Percentiles rank a stretch among this genome's conserved stretches.
These are phyloP conservation scores for Crucihimalaya himalaica DNA, from an alignment of 345 rosid genomes.

Conservation along the genomic window DNA sequence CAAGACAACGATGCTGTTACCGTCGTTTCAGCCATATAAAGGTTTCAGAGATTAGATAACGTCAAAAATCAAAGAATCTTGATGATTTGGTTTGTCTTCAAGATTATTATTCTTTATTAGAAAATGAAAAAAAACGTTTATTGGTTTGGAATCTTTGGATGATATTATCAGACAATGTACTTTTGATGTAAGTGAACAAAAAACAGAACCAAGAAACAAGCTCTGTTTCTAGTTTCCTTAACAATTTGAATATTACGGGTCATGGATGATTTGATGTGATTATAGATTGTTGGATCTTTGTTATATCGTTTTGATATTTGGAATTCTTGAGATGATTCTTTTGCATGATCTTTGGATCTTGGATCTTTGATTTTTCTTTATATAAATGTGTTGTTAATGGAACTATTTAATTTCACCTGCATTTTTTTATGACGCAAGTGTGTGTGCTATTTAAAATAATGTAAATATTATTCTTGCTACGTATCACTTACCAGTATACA, in stretches of 20 bases:
- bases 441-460: slow-evolving; percentile 13
- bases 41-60: slow-evolving; percentile 10
- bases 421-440: slow-evolving; percentile 29
- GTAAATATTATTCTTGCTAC: slow-evolving; percentile 3
- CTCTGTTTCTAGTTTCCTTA: slow-evolving; percentile 25
- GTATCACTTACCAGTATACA: not conserved
- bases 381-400: slow-evolving; percentile 6
- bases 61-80: slow-evolving; percentile 13
- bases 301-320: slow-evolving; percentile 23
- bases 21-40: slow-evolving; percentile 30
- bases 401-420: slow-evolving; percentile 31
- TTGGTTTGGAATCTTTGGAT: slow-evolving; percentile 23
- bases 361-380: slow-evolving; percentile 26
- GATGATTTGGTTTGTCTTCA: slow-evolving; percentile 30
- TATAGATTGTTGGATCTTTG: slow-evolving; percentile 26
- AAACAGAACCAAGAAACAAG: slow-evolving; percentile 1
- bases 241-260: not conserved
- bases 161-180: slow-evolving; percentile 27
- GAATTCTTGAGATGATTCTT: slow-evolving; percentile 36
- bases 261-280: not conserved
- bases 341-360: slow-evolving; percentile 42
- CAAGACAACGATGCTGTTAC: slow-evolving; percentile 53
- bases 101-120: slow-evolving; percentile 29
- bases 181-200: slow-evolving; percentile 28
- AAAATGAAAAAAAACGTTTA: slow-evolving; percentile 17